Percentiles rank a stretch among this genome's conserved stretches.
Evolutionary conservation across 2,329 filamentous ascomycete species (phyloP).

Genomic region (Trichophyton verrucosum): DNA sequence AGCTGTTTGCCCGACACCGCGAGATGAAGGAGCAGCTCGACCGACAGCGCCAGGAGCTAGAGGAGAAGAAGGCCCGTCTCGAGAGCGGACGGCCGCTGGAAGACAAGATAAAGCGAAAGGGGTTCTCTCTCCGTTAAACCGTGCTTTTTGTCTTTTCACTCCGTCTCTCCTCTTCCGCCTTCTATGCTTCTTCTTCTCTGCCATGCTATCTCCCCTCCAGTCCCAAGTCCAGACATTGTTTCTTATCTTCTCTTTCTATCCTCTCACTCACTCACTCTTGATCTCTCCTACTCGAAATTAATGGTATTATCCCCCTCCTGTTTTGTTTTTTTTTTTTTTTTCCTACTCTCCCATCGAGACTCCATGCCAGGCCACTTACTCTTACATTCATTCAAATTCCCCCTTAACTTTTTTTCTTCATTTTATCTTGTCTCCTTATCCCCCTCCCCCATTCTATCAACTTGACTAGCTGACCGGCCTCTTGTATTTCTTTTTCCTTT

Average conservation of each 20-base stretch:
- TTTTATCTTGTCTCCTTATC: too few species aligned
- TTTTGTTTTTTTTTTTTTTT: conserved; percentile 18
- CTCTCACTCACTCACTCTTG: conserved; percentile 1
- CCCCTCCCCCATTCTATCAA: too few species aligned
- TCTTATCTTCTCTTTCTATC: conserved; percentile 14
- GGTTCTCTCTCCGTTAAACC: conserved; percentile 87
- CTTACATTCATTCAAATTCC: conserved; percentile 1
- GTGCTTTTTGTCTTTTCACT: background rate
- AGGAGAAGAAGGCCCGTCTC: conserved; percentile 94
- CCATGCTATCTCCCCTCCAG: conserved; percentile 15
- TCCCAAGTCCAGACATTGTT: background rate
- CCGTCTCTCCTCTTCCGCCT: background rate
- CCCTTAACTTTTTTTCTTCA: conserved; percentile 9
- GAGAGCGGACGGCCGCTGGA: conserved; percentile 92
- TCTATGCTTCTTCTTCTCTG: conserved; percentile 8
- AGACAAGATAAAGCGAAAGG: conserved; percentile 98
- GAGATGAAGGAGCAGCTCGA: conserved; percentile 99
- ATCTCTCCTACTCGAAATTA: conserved; percentile 3
- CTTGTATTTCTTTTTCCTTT: conserved; percentile 19
- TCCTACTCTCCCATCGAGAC: conserved; percentile 11
- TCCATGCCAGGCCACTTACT: background rate
- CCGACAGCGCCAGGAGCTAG: conserved; percentile 82
- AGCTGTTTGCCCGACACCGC: conserved; percentile 91
- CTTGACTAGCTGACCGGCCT: conserved; percentile 5
- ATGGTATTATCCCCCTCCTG: conserved; percentile 13